Evolutionary conservation across 2,329 filamentous ascomycete species (phyloP), one percentile per base, ranked within the genome.

Genomic region (Pyrenochaeta sp.): DNA sequence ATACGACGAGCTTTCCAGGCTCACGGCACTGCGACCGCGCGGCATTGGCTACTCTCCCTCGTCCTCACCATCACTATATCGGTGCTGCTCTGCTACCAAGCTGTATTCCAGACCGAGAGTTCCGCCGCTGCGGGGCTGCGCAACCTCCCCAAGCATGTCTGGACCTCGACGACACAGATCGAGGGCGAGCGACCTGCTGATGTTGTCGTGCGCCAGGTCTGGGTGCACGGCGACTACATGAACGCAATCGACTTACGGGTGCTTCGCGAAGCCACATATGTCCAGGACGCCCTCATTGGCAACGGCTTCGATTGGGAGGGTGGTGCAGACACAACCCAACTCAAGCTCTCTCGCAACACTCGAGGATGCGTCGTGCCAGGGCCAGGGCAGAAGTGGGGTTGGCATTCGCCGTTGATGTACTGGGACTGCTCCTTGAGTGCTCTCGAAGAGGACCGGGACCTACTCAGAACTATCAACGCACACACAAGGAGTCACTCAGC

Each of bases 191-290:
- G 78, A 4, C 72, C 78, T 27, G 80, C 82, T 44, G 90, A 94
- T 73, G 87, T 94, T n/a, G 87, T 91, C 54, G 90, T 94, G 86
- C 89, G 90, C 65, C 91, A 91, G 56, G 85, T 92, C 54, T 94
- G 91, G 91, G 84, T 94, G 15, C 90, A 93, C 71, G 90, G 90
- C 61, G 89, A 86, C 73, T 93, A 93, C 72, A 93, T 93, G 88
- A 84, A 88, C 68, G 91, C 90, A 10, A 82, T 94, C 36, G 82
- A 91, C 49, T 82, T 83, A 50, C 81, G 88, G 6, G 84, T 93
- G 10, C 80, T 94, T 44, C 80, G 85, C 32, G 84, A 86, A 43
- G 90, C 90, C 8, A 80, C 94, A 46, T 82, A 87, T 61, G 82
- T 94, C 49, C 91, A 94, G 72, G 83, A 92, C 69, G 82, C 84